A percentile compares a stretch with the other conserved stretches of the same genome.
These are phyloP conservation scores for Obba rivulosa DNA, from an alignment of 768 basidiomycete genomes.

Conservation along the genomic window DNA sequence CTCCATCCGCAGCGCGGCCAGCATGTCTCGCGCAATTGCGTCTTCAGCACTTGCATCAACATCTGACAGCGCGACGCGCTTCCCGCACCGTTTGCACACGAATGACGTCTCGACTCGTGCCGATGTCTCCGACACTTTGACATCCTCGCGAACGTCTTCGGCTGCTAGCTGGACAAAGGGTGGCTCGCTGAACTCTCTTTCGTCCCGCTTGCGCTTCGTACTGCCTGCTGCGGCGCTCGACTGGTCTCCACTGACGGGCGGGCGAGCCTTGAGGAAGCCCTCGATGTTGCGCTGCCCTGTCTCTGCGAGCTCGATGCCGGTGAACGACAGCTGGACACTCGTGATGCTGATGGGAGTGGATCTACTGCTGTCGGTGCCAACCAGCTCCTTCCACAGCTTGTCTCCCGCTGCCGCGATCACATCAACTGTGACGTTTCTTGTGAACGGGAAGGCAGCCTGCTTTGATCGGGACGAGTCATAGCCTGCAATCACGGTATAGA, in stretches of 20 bases:
- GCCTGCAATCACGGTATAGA: conserved; percentile 34
- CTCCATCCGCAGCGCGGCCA: conserved; percentile 51
- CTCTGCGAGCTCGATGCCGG: conserved; percentile 71
- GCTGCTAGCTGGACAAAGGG: not conserved
- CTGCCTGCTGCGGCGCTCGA: not conserved
- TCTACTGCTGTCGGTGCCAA: conserved; percentile 40
- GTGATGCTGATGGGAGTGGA: conserved; percentile 55
- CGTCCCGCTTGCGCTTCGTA: conserved; percentile 8
- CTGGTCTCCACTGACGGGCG: conserved; percentile 9
- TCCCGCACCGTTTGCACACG: conserved; percentile 54
- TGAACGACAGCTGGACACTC: conserved; percentile 67
- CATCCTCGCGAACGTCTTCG: not conserved
- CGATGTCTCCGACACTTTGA: not conserved
- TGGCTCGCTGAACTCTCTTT: not conserved
- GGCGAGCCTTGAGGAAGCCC: conserved; percentile 61
- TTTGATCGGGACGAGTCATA: conserved; percentile 68
- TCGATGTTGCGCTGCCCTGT: conserved; percentile 84
- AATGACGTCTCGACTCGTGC: conserved; percentile 31
- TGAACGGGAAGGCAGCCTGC: conserved; percentile 86
- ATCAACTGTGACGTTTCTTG: conserved; percentile 67
- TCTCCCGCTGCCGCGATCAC: conserved; percentile 70
- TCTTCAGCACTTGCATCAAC: conserved; percentile 21
- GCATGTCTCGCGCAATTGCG: conserved; percentile 25
- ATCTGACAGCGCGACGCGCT: conserved; percentile 34
- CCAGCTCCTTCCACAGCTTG: conserved; percentile 82